Base-by-base conservation (phyloP, 805 yeast genomes). In the Metschnikowia matae region DNA sequence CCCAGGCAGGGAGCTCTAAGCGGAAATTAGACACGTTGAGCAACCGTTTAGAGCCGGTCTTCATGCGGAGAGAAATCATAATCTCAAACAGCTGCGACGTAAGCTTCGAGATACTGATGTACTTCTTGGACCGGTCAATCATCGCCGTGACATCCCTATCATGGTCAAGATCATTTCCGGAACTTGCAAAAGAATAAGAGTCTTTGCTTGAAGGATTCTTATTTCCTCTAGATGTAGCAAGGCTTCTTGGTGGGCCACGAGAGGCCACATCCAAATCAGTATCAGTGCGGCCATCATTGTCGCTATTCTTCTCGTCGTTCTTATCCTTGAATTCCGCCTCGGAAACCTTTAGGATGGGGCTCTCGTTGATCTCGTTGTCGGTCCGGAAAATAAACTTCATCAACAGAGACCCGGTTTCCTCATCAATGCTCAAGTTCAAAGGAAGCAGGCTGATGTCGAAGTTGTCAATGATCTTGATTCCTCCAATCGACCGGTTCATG, bases 41-140 rank as follows among this genome's bases (percentile, higher is more conserved):
- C 42, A 69, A 50, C 38, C 70, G 56, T 50, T 59, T 66, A 44
- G 63, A 60, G 0, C 78, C 78, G 26, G 59, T 63, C 35, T 60
- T 59, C 50, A 69, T 57, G 46, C 63, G 68, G 33, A 74, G 62
- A 1, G 78, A 71, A 11, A 73, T 64, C 64, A 58, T 57, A 21
- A 74, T 52, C 6, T 65, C 57, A 20, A 68, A 56, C 48, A 56
- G 53, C 31, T 46, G 53, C 17, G 54, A 55, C 2, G 46, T 45
- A 35, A 92, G 74, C 14, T 79, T 69, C 21, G 82, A 80, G 52
- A 91, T 80, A 57, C 87, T 84, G 65, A 87, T 74, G 62, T 80
- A 88, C 50, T 80, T 81, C 26, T 87, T 79, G 0, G 97, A 89
- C 44, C 97, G 71, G 41, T 74, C 68, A 4, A 89, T 68, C 96